Evolutionary conservation across 176 grass and related monocot genomes (phyloP).

Genomic region (Oryza punctata): DNA sequence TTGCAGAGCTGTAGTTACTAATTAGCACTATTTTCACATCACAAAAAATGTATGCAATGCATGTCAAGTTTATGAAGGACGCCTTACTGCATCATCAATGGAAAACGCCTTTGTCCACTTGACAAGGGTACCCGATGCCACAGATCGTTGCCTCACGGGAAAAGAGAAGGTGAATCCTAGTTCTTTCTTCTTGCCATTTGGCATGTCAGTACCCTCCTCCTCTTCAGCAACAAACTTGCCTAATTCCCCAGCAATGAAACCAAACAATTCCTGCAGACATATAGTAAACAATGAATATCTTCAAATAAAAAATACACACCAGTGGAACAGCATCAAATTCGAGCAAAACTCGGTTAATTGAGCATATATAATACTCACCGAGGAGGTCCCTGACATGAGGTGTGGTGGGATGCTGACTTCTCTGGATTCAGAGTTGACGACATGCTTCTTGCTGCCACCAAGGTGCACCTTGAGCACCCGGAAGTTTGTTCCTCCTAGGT

Average conservation of each 20-base stretch:
- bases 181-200: slow-evolving; percentile 53
- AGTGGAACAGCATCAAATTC: no score
- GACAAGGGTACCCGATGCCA: slow-evolving; percentile 73
- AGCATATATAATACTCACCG: slow-evolving; percentile 36
- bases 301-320: no score
- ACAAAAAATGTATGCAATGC: not conserved
- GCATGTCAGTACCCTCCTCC: slow-evolving; percentile 28
- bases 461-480: slow-evolving; percentile 63
- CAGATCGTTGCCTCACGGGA: slow-evolving; percentile 75
- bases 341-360: not conserved
- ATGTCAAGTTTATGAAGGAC: not conserved
- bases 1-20: not conserved
- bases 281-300: no score
- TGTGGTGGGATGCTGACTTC: slow-evolving; percentile 55
- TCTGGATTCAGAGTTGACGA: slow-evolving; percentile 50
- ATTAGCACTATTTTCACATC: not conserved
- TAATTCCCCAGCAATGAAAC: slow-evolving; percentile 71
- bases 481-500: slow-evolving; percentile 94
- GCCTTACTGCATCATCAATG: slow-evolving; percentile 74
- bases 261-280: slow-evolving; percentile 58
- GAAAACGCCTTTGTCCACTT: slow-evolving; percentile 95
- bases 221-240: slow-evolving; percentile 66
- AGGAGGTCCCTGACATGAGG: slow-evolving; percentile 75
- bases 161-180: slow-evolving; percentile 96
- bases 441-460: slow-evolving; percentile 54